Evolutionary conservation across 257 asterid species (phyloP).

Genomic region (Voacanga thouarsii): DNA sequence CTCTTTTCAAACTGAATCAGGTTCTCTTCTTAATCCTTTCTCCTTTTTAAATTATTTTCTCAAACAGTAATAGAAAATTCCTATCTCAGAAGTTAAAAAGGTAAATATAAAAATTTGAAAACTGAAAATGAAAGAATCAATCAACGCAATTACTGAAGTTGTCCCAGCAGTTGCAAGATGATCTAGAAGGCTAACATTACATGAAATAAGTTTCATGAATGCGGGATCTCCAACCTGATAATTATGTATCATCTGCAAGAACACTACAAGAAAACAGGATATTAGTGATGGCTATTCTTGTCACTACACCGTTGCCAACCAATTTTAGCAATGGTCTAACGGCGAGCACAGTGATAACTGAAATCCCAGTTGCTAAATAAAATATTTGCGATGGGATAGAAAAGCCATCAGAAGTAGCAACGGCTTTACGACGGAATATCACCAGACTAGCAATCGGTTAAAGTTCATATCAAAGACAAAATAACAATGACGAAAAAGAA

Average conservation of each 20-base stretch:
- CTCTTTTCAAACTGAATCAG: neutral
- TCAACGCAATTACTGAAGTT: slow-evolving; percentile 71
- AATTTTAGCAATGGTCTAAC: no score
- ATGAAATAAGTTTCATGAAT: slow-evolving; percentile 57
- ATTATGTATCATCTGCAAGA: slow-evolving; percentile 61
- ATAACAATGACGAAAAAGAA: no score
- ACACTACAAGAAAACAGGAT: no score
- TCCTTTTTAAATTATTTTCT: neutral
- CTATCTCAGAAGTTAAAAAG: neutral
- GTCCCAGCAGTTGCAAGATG: slow-evolving; percentile 96
- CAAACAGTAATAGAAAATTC: neutral
- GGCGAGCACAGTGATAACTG: no score
- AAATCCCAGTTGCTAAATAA: no score
- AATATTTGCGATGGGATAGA: no score
- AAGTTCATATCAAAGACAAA: no score
- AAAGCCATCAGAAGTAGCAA: no score
- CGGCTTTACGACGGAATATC: no score
- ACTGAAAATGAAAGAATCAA: slow-evolving; percentile 2
- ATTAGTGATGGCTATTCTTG: no score
- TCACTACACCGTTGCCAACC: no score
- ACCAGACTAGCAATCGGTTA: no score
- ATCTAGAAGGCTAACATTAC: slow-evolving; percentile 67
- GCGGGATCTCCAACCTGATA: slow-evolving; percentile 55
- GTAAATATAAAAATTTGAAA: neutral
- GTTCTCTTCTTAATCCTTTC: neutral